Base-by-base conservation (phyloP, 805 yeast genomes). In the Ogataea corticis region DNA sequence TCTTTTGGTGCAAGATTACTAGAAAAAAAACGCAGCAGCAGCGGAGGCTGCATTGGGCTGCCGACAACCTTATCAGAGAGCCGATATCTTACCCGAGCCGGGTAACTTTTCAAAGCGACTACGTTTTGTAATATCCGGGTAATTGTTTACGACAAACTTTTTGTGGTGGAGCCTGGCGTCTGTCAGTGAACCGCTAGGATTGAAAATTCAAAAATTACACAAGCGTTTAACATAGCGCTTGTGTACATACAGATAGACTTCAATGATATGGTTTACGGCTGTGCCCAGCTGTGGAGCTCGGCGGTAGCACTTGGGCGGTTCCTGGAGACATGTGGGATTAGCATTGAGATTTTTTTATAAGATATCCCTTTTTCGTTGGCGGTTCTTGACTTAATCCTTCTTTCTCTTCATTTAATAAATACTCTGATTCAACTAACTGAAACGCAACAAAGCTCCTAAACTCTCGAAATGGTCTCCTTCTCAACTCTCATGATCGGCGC, bases 391-490 rank as follows among this genome's bases (percentile, higher is more conserved):
- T n/a, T n/a, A n/a, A 23, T 35, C 38, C 12, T 15, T 16, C 31
- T 15, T 35, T 14, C 33, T 42, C 34, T 11, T 11, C 19, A 32
- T 23, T 18, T 9, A 23, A 13, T 30, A 45, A 38, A n/a, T 33
- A 29, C 29, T 6, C 34, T 19, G 19, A 10, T 35, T 32, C 28
- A 7, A 29, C 31, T 36, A 27, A 31, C 36, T 31, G 12, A 39
- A 30, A 17, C 21, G 14, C 13, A 3, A 12, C 17, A 10, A 17
- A n/a, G n/a, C 9, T 21, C 25, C 9, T 9, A 21, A 21, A 21
- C 11, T 19, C 29, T 30, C 30, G 12, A 36, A 34, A 58, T 58
- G 63, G 59, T 57, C 40, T 48, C 57, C 15, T 19, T 45, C 27
- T 35, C 51, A 14, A 23, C 44, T 31, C 38, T 55, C 7, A 31